Conservation (phyloP, 129 eudicot genomes). For the Flaveria trinervia region DNA sequence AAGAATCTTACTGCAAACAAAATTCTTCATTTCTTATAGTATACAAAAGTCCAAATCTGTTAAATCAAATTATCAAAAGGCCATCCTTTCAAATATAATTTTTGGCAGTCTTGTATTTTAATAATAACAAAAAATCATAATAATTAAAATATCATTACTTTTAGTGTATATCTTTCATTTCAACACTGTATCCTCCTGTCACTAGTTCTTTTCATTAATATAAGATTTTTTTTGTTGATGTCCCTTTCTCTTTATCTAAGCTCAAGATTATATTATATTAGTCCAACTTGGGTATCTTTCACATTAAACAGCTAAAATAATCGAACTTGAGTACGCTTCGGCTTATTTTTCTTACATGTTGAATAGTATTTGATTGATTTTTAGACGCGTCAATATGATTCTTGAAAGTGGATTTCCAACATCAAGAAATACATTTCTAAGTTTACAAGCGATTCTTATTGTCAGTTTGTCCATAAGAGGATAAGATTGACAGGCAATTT, state of each 20-base stretch:
- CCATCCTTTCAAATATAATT: constrained; percentile 30
- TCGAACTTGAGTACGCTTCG: constrained; percentile 20
- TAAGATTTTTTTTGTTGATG: constrained; percentile 37
- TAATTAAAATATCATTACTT: constrained; percentile 37
- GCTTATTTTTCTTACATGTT: constrained; percentile 18
- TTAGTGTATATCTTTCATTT: constrained; percentile 22
- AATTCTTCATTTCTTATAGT: constrained; percentile 44
- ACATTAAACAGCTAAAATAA: constrained; percentile 20
- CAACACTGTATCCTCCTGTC: constrained; percentile 23
- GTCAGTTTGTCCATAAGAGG: constrained; percentile 21
- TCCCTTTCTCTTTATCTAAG: constrained; percentile 34
- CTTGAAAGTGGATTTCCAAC: constrained; percentile 40
- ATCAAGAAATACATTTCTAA: constrained; percentile 42
- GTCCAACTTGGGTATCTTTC: constrained; percentile 36
- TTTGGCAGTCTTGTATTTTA: constrained; percentile 4
- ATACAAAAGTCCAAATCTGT: constrained; percentile 55
- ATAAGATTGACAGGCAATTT: constrained; percentile 37
- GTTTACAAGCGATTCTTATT: constrained; percentile 14
- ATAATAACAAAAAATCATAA: constrained; percentile 23
- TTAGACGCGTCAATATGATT: constrained; percentile 10
- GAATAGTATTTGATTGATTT: constrained; percentile 32
- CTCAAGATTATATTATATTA: constrained; percentile 28
- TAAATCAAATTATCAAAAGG: constrained; percentile 34
- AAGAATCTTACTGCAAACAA: constrained; percentile 44
- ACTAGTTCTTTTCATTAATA: constrained; percentile 6